Conservation (phyloP, 768 basidiomycete species). For the Leucocoprinus leucothites region DNA sequence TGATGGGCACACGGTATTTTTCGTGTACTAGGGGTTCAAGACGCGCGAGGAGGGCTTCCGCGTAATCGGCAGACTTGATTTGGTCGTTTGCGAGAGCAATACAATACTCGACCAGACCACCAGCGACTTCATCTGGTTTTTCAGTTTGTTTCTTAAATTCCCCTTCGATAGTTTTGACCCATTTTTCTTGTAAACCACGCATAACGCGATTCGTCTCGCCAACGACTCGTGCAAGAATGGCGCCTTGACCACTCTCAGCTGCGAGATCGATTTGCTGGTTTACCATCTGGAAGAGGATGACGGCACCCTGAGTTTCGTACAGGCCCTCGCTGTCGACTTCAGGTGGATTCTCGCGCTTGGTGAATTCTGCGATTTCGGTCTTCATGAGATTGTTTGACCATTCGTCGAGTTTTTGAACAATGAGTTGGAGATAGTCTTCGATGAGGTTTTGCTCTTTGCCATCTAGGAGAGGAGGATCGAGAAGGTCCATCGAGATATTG, state of each 20-base stretch:
- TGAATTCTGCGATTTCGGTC: constrained; percentile 84
- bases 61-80: constrained; percentile 92
- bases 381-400: constrained; percentile 95
- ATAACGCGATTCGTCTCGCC: constrained; percentile 87
- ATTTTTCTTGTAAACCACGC: constrained; percentile 83
- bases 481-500: constrained; percentile 71
- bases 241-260: constrained; percentile 92
- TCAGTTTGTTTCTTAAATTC: constrained; percentile 88
- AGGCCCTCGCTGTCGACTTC: constrained; percentile 86
- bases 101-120: constrained; percentile 92
- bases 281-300: constrained; percentile 97
- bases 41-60: constrained; percentile 80
- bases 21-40: constrained; percentile 90
- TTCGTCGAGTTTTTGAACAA: constrained; percentile 94
- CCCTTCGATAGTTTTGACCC: constrained; percentile 77
- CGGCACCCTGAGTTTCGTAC: constrained; percentile 88
- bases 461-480: constrained; percentile 89
- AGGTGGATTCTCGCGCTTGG: constrained; percentile 77
- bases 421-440: constrained; percentile 92
- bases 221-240: constrained; percentile 88
- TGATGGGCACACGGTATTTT: constrained; percentile 83
- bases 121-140: constrained; percentile 82
- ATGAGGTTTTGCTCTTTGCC: constrained; percentile 93
- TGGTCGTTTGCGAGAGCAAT: constrained; percentile 98
- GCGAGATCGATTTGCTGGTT: constrained; percentile 96